Evolutionary conservation across 495 filamentous ascomycete species (phyloP).

Genomic region (Penicillium salamii): DNA sequence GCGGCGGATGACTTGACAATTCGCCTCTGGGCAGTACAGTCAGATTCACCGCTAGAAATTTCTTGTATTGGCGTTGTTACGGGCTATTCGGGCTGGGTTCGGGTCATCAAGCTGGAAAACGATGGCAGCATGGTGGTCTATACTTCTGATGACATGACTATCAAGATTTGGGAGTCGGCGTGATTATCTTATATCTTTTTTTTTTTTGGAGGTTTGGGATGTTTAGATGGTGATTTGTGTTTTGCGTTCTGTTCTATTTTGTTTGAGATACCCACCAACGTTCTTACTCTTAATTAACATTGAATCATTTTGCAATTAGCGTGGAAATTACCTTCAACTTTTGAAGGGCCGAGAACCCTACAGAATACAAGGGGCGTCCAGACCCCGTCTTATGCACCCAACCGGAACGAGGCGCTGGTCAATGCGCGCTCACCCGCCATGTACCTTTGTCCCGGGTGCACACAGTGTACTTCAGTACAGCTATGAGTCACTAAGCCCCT

Average conservation of each 20-base stretch:
- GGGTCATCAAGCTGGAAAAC: neutral
- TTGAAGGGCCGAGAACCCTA: no score
- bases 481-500: neutral
- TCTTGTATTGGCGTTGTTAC: neutral
- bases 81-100: conserved; percentile 6
- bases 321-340: no score
- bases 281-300: conserved; percentile 3
- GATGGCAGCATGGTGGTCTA: conserved; percentile 4
- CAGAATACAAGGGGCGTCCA: neutral
- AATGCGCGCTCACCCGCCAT: neutral
- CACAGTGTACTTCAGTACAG: neutral
- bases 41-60: neutral
- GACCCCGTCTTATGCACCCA: neutral
- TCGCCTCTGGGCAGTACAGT: conserved; percentile 1
- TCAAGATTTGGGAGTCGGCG: conserved; percentile 7
- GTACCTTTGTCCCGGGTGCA: neutral
- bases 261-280: conserved; percentile 9
- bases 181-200: no score
- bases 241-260: neutral
- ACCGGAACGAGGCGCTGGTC: neutral
- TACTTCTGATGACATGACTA: conserved; percentile 9
- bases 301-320: neutral
- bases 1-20: conserved; percentile 7
- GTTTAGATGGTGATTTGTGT: neutral
- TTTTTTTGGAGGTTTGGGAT: neutral